These are phyloP conservation scores for Lactifluus volemus DNA, from an alignment of 768 basidiomycete genomes.

Conservation along the genomic window DNA sequence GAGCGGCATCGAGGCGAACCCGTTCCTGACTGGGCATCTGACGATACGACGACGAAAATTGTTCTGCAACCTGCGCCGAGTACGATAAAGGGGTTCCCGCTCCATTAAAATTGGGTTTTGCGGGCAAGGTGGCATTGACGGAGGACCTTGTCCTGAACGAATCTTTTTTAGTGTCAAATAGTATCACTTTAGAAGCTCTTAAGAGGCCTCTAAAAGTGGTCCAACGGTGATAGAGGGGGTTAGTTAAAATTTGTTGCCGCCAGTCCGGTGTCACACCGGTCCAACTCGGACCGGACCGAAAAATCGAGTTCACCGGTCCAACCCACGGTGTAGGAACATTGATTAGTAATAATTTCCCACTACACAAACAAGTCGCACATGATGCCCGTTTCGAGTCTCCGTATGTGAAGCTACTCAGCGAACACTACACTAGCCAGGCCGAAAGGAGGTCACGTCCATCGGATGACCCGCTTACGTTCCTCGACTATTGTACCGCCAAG, in stretches of 20 bases:
- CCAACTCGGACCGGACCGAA: no score
- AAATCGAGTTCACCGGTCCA: no score
- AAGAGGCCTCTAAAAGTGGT: no score
- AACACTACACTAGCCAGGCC: constrained; percentile 50
- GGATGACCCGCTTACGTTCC: constrained; percentile 43
- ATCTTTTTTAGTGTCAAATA: no score
- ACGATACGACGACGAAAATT: constrained; percentile 53
- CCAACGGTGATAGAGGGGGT: no score
- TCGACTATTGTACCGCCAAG: constrained; percentile 37
- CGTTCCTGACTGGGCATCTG: constrained; percentile 60
- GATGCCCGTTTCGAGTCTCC: constrained; percentile 44
- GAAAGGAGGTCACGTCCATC: constrained; percentile 28
- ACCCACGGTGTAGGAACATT: no score
- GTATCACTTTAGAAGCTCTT: no score
- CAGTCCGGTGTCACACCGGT: no score
- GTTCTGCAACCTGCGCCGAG: constrained; percentile 57
- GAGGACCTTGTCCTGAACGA: background rate
- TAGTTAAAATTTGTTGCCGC: no score
- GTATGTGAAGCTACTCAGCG: constrained; percentile 41
- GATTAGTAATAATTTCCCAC: no score
- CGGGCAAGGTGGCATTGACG: constrained; percentile 6
- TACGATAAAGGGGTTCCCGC: constrained; percentile 34
- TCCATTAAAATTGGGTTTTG: constrained; percentile 18
- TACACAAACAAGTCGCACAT: no score
- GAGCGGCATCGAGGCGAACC: constrained; percentile 28